Evolutionary conservation across 2,329 filamentous ascomycete genomes (phyloP), one percentile per base, ranked within the genome.

Genomic region (Aureobasidium sp.): DNA sequence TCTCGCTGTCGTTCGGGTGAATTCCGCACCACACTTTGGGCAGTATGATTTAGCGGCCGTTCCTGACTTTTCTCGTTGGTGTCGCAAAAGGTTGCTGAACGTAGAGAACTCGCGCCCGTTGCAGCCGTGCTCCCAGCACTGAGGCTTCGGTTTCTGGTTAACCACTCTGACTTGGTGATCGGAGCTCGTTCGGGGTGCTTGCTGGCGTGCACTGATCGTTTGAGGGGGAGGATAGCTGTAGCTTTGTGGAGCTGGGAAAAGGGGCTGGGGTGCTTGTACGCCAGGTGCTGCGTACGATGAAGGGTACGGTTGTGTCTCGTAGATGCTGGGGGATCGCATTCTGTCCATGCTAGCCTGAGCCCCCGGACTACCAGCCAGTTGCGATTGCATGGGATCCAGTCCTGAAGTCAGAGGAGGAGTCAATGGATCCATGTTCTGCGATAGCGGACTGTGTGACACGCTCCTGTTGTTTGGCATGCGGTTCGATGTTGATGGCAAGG

Each of bases 51-150:
- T 96, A 25, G 86, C 78, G 10, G 90, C 88, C 49, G 90, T 90
- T 22, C 91, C 91, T 0, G 88, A 94, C 69, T 95, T 96, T 70
- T 97, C 91, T 38, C 91, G 81, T 70, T 96, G 90, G 68, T 97
- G 91, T 58, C 91, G 80, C 32, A 96, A 75, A 3, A 96, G 79
- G 66, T 96, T 96, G 79, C 90, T 95, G 67, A 96, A 96, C 3
- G 91, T 96, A 16, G 89, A 95, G 66, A 97, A 97, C 64, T 95
- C 88, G 25, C 90, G 84, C 17, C 91, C 91, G 63, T 96, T 95
- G 75, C 91, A 97, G 10, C 90, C 91, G 65, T 97, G 91, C 57
- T 96, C 91, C 88, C 88, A 97, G 70, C 91, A 96, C 67, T 95
- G 89, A 40, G 90, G 90, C 71, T 95, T 95, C n/a, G 89, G 89